A percentile compares a stretch with the other conserved stretches of the same genome.
These are phyloP conservation scores for Neospora caninum DNA, from an alignment of 169 alveolate species.

Conservation along the genomic window DNA sequence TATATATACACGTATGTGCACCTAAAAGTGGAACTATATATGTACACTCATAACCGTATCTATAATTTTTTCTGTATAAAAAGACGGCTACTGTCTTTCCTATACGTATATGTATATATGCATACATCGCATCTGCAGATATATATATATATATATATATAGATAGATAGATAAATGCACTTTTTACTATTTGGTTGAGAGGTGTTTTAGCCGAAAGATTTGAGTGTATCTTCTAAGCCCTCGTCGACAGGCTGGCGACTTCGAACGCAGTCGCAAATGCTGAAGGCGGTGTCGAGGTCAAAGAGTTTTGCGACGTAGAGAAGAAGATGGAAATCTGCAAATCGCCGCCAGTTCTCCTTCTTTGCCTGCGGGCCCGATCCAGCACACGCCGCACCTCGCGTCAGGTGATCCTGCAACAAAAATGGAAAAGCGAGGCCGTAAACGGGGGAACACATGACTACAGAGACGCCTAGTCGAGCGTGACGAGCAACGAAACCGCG, in stretches of 20 bases:
- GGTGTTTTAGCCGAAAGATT: conserved; percentile 35
- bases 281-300: conserved; percentile 55
- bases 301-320: conserved; percentile 52
- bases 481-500: neutral
- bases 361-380: neutral
- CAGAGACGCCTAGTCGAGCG: no score
- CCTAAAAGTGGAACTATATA: neutral
- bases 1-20: neutral
- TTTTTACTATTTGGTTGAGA: no score
- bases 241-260: conserved; percentile 36
- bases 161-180: neutral
- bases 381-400: neutral
- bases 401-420: neutral
- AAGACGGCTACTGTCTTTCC: no score
- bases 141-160: neutral
- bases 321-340: conserved; percentile 59
- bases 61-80: no score
- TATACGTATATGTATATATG: no score
- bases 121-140: no score
- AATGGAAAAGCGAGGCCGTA: neutral
- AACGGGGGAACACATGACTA: no score
- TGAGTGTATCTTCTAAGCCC: conserved; percentile 51
- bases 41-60: no score
- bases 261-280: conserved; percentile 40
- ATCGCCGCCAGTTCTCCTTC: conserved; percentile 40